These are phyloP conservation scores for Hymenoscyphus albidus DNA, from an alignment of 2,329 filamentous ascomycete species.

Conservation along the genomic window DNA sequence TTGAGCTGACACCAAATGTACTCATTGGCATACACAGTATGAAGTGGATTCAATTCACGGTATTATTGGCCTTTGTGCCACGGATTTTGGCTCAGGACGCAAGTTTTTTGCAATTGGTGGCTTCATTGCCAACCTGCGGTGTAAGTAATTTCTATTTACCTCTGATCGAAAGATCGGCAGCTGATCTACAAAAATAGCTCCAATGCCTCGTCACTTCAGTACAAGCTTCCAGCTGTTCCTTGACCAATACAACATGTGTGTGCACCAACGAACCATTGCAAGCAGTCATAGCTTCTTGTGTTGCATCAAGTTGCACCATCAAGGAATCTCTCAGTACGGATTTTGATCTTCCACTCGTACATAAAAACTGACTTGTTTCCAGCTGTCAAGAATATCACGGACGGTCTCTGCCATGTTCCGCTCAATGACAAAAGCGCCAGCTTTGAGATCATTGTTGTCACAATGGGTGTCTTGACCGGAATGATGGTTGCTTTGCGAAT, in stretches of 20 bases:
- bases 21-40: not conserved
- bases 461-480: constrained; percentile 28
- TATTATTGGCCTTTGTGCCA: not conserved
- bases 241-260: constrained; percentile 39
- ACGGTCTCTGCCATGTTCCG: constrained; percentile 37
- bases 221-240: constrained; percentile 35
- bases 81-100: not conserved
- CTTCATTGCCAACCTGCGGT: constrained; percentile 5
- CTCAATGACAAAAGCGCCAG: constrained; percentile 4
- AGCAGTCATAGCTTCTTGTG: constrained; percentile 35
- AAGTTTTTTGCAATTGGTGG: not conserved
- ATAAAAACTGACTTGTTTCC: not conserved
- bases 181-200: constrained; percentile 14
- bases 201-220: constrained; percentile 18
- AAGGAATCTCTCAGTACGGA: constrained; percentile 37
- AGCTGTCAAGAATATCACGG: constrained; percentile 38
- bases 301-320: constrained; percentile 37
- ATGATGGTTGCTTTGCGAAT: constrained; percentile 22
- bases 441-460: constrained; percentile 1
- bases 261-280: constrained; percentile 38
- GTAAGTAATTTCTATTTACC: not conserved
- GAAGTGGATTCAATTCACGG: not conserved
- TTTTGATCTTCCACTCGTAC: not conserved
- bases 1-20: not conserved
- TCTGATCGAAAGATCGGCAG: not conserved